Conservation (phyloP, 2,329 filamentous ascomycete genomes). For the Ceratocystiopsis sp. region DNA sequence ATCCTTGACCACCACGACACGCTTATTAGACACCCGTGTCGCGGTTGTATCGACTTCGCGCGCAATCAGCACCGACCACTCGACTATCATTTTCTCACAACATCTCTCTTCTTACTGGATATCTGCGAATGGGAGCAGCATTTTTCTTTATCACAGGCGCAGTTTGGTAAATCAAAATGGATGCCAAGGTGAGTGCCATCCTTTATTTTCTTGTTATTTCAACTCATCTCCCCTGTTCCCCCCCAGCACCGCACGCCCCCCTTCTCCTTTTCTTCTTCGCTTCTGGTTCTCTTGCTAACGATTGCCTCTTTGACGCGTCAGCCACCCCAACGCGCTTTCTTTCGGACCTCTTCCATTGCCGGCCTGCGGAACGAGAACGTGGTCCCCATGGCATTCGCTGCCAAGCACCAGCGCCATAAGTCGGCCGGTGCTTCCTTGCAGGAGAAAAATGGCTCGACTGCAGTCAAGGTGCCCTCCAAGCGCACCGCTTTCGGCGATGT, state of each 20-base stretch:
- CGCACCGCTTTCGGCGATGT: slow-evolving; percentile 69
- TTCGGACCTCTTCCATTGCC: slow-evolving; percentile 25
- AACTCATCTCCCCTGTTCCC: neutral
- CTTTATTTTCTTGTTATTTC: neutral
- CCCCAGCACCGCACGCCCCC: neutral
- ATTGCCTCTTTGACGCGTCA: slow-evolving; percentile 17
- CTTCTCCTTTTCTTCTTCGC: slow-evolving; percentile 3
- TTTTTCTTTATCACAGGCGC: too few species aligned
- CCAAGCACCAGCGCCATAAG: slow-evolving; percentile 63
- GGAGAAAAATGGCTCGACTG: slow-evolving; percentile 29
- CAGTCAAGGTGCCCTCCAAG: slow-evolving; percentile 50
- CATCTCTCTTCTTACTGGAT: too few species aligned
- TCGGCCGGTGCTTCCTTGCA: slow-evolving; percentile 47
- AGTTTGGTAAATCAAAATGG: too few species aligned
- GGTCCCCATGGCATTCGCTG: slow-evolving; percentile 35
- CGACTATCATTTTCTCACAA: too few species aligned
- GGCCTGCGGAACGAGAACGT: slow-evolving; percentile 54
- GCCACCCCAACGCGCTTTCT: slow-evolving; percentile 46
- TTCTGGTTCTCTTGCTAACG: neutral
- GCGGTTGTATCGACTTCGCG: too few species aligned
- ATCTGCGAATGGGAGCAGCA: too few species aligned
- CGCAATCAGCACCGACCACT: too few species aligned
- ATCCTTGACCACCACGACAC: too few species aligned
- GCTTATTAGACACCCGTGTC: too few species aligned
- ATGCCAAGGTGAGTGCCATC: too few species aligned